Conservation (phyloP, 2,329 filamentous ascomycete genomes). For the Alternaria ventricosa region DNA sequence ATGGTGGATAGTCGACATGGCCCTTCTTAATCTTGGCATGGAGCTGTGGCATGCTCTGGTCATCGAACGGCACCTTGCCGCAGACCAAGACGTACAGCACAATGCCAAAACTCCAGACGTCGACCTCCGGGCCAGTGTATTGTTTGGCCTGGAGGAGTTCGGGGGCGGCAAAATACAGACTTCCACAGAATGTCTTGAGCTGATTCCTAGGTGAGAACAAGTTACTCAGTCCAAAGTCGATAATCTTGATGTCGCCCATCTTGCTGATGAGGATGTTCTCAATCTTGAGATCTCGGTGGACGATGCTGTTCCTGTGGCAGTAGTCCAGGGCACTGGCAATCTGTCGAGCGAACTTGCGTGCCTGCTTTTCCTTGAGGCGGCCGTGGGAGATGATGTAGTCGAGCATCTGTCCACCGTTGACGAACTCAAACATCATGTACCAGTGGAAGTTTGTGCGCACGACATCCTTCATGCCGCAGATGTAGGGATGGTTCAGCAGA, state of each 20-base stretch:
- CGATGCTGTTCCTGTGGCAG: slow-evolving; percentile 97
- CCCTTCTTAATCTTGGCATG: slow-evolving; percentile 99
- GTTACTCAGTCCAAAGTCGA: slow-evolving; percentile 97
- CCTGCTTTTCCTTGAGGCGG: slow-evolving; percentile 96
- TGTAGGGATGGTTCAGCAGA: slow-evolving; percentile 90
- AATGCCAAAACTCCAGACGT: slow-evolving; percentile 98
- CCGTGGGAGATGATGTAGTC: slow-evolving; percentile 99
- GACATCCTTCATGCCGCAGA: slow-evolving; percentile 94
- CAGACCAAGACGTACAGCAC: slow-evolving; percentile 97
- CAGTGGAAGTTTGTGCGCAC: slow-evolving; percentile 97
- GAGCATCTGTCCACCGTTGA: slow-evolving; percentile 98
- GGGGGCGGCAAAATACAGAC: slow-evolving; percentile 95
- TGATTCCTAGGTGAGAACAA: slow-evolving; percentile 85
- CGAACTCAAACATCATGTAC: slow-evolving; percentile 99
- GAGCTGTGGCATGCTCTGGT: slow-evolving; percentile 97
- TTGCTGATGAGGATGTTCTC: slow-evolving; percentile 99
- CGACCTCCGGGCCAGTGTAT: slow-evolving; percentile 95
- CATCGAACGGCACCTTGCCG: slow-evolving; percentile 97
- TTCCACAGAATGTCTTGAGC: slow-evolving; percentile 96
- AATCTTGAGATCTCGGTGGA: slow-evolving; percentile 96
- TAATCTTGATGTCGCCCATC: slow-evolving; percentile 98
- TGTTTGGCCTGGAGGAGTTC: slow-evolving; percentile 92
- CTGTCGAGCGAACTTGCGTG: slow-evolving; percentile 95
- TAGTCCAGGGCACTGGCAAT: slow-evolving; percentile 97
- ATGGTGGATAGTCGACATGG: slow-evolving; percentile 91